phyloP scores from a whole-genome alignment of 176 grass and related monocot species.

The Lolium rigidum region DNA sequence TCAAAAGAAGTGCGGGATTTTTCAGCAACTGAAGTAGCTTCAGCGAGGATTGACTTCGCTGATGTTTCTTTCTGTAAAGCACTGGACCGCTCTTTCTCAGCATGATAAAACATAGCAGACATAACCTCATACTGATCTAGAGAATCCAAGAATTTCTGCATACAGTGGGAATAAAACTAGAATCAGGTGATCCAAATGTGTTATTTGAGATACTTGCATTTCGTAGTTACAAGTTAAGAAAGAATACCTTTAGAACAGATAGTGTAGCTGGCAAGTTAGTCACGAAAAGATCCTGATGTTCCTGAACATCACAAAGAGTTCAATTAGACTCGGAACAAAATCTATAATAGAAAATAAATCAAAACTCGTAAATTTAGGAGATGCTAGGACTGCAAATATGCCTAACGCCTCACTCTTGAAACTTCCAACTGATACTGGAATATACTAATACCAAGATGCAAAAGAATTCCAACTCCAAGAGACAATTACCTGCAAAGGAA shows the following conservation, averaged over 20 bases:
- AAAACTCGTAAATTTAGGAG: slow-evolving; percentile 31
- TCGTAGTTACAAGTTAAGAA: slow-evolving; percentile 26
- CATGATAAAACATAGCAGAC: slow-evolving; percentile 80
- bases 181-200: slow-evolving; percentile 24
- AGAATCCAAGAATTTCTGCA: slow-evolving; percentile 74
- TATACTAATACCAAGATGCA: slow-evolving; percentile 35
- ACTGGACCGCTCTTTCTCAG: slow-evolving; percentile 89
- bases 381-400: slow-evolving; percentile 25
- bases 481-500: slow-evolving; percentile 89
- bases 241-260: slow-evolving; percentile 81
- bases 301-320: slow-evolving; percentile 56
- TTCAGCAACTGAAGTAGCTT: slow-evolving; percentile 79
- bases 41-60: slow-evolving; percentile 76
- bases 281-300: slow-evolving; percentile 94
- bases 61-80: slow-evolving; percentile 85
- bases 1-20: slow-evolving; percentile 78
- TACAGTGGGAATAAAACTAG: slow-evolving; percentile 18
- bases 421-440: slow-evolving; percentile 3
- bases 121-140: slow-evolving; percentile 78
- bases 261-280: slow-evolving; percentile 80
- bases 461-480: slow-evolving; percentile 34
- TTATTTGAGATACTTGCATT: slow-evolving; percentile 37
- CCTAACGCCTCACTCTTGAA: slow-evolving; percentile 26
- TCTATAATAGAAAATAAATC: slow-evolving; percentile 10
- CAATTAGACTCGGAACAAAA: slow-evolving; percentile 37